Percentiles rank a stretch among this genome's conserved stretches.
Conservation (phyloP, 768 basidiomycete species). For the Russula vinacea region DNA sequence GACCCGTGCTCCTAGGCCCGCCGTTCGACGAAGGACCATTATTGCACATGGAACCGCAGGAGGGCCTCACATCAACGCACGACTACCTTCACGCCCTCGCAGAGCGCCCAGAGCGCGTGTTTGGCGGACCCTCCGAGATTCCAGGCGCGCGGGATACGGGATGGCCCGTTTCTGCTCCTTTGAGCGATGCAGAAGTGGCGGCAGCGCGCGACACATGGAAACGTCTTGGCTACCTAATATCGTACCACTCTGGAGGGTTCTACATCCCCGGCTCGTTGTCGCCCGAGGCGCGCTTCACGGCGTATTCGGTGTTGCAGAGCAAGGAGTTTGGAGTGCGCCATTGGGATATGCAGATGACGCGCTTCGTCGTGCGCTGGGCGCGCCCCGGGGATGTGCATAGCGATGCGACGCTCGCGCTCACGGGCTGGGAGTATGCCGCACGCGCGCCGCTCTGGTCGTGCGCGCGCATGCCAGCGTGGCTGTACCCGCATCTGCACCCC, state of each 20-base stretch:
- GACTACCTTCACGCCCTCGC: constrained; percentile 35
- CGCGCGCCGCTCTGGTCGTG: constrained; percentile 38
- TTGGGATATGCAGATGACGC: constrained; percentile 36
- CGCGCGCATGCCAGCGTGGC: constrained; percentile 36
- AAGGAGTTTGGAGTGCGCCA: constrained; percentile 34
- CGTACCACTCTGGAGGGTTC: constrained; percentile 36
- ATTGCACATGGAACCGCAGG: constrained; percentile 31
- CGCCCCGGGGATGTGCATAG: constrained; percentile 23
- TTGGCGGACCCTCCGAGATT: constrained; percentile 12
- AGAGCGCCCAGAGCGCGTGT: constrained; percentile 34
- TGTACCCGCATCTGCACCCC: constrained; percentile 29
- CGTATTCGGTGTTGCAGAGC: constrained; percentile 32
- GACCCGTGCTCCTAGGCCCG: constrained; percentile 32
- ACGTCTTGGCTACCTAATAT: constrained; percentile 31
- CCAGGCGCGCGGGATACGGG: constrained; percentile 26
- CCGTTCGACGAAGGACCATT: constrained; percentile 36
- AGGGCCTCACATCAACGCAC: constrained; percentile 31
- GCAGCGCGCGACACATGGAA: constrained; percentile 34
- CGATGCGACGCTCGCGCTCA: constrained; percentile 31
- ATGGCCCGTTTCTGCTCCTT: constrained; percentile 25
- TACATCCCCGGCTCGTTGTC: constrained; percentile 35
- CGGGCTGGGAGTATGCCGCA: constrained; percentile 37
- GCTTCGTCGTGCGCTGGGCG: constrained; percentile 34
- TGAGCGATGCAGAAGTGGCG: constrained; percentile 32
- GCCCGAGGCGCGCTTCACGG: constrained; percentile 32